Evolutionary conservation across 768 basidiomycete species (phyloP).

Genomic region (Hygrocybe coccinea): DNA sequence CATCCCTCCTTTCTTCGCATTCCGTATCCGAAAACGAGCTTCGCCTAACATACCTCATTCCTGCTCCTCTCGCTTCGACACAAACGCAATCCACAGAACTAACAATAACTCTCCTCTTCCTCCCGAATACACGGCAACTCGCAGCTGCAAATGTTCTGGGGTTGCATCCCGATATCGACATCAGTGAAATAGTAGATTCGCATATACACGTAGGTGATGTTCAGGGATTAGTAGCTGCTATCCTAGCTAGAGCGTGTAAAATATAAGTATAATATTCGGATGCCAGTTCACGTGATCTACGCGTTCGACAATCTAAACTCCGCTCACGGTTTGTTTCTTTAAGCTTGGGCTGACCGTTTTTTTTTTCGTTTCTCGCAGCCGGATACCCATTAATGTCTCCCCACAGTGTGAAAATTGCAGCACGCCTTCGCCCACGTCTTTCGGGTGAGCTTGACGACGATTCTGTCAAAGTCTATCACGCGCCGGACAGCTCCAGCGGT

Average conservation of each 20-base stretch:
- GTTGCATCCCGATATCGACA: conserved; percentile 32
- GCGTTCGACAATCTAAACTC: neutral
- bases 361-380: neutral
- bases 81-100: conserved; percentile 30
- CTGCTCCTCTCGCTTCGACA: conserved; percentile 21
- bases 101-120: conserved; percentile 58
- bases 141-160: conserved; percentile 55
- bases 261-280: neutral
- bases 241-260: conserved; percentile 45
- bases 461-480: conserved; percentile 49
- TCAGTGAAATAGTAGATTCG: conserved; percentile 55
- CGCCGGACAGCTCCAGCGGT: neutral
- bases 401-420: conserved; percentile 66
- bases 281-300: neutral
- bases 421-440: conserved; percentile 65
- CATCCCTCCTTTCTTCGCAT: conserved; percentile 54
- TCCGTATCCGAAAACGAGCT: conserved; percentile 73
- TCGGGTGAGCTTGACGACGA: conserved; percentile 58
- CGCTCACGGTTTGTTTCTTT: neutral
- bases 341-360: neutral
- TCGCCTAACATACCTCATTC: conserved; percentile 58
- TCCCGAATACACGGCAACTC: conserved; percentile 62
- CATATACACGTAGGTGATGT: conserved; percentile 63
- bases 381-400: neutral
- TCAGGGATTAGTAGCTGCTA: conserved; percentile 56